Conservation (phyloP, 164 flowering plant species). For the Berberis vulgaris region DNA sequence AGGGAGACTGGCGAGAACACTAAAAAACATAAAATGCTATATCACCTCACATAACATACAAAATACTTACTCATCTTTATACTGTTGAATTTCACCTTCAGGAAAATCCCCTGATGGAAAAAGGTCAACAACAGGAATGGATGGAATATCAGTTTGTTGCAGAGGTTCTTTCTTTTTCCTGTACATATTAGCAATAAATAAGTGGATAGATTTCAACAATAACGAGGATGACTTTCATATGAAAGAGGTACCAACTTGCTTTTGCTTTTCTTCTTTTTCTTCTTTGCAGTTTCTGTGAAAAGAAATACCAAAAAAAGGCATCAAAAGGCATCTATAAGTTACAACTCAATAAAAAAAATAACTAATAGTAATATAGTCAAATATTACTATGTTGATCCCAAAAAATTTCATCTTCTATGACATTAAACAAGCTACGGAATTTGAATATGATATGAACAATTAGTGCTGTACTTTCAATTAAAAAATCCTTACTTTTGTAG, state of each 20-base stretch:
- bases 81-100: constrained; percentile 95
- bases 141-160: constrained; percentile 85
- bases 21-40: too few relatives aligned
- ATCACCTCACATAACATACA: too few relatives aligned
- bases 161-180: constrained; percentile 89
- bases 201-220: neutral
- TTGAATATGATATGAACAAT: too few relatives aligned
- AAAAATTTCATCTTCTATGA: too few relatives aligned
- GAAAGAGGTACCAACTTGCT: constrained; percentile 60
- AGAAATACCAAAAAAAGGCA: neutral
- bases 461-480: too few relatives aligned
- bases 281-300: constrained; percentile 62
- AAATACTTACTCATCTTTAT: constrained; percentile 82
- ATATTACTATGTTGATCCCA: too few relatives aligned
- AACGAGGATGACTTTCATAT: neutral
- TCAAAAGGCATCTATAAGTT: neutral
- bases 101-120: constrained; percentile 95
- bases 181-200: constrained; percentile 5
- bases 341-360: neutral
- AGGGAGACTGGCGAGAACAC: too few relatives aligned
- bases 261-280: constrained; percentile 85
- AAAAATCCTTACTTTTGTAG: too few relatives aligned
- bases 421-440: too few relatives aligned
- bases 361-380: too few relatives aligned
- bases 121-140: constrained; percentile 74